A percentile compares a stretch with the other conserved stretches of the same genome.
These are phyloP conservation scores for Novakomyces olei DNA, from an alignment of 805 yeast genomes.

Conservation along the genomic window DNA sequence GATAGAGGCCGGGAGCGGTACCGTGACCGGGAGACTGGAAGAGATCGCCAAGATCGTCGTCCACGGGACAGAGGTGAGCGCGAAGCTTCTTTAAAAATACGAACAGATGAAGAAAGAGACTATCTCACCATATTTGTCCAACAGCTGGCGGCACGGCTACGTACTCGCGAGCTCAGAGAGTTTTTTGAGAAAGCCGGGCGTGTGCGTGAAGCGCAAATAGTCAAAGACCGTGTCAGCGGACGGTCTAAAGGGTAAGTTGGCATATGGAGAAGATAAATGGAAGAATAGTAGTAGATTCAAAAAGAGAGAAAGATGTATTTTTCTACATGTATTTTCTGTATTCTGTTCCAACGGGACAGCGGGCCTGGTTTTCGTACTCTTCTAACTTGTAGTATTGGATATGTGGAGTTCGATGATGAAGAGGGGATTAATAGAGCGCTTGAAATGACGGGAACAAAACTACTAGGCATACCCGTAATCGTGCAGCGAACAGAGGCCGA, in stretches of 20 bases:
- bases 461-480: conserved; percentile 17
- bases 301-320: neutral
- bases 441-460: conserved; percentile 15
- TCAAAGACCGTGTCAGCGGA: conserved; percentile 14
- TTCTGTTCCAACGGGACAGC: neutral
- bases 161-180: conserved; percentile 13
- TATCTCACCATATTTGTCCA: conserved; percentile 17
- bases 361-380: conserved; percentile 1
- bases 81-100: conserved; percentile 8
- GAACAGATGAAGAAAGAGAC: conserved; percentile 15
- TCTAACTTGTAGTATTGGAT: conserved; percentile 12
- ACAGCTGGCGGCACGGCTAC: conserved; percentile 16
- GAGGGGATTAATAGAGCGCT: conserved; percentile 15
- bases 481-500: conserved; percentile 17
- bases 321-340: neutral
- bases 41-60: conserved; percentile 7
- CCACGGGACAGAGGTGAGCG: conserved; percentile 6
- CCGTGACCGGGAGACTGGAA: conserved; percentile 1
- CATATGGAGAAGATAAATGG: too few relatives aligned
- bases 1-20: neutral
- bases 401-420: conserved; percentile 15
- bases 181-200: conserved; percentile 17
- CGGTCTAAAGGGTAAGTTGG: conserved; percentile 15
- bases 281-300: neutral
- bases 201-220: conserved; percentile 17